Percentiles rank a stretch among this genome's conserved stretches.
Conservation (phyloP, 140 eudicot genomes). For the Stevia rebaudiana region DNA sequence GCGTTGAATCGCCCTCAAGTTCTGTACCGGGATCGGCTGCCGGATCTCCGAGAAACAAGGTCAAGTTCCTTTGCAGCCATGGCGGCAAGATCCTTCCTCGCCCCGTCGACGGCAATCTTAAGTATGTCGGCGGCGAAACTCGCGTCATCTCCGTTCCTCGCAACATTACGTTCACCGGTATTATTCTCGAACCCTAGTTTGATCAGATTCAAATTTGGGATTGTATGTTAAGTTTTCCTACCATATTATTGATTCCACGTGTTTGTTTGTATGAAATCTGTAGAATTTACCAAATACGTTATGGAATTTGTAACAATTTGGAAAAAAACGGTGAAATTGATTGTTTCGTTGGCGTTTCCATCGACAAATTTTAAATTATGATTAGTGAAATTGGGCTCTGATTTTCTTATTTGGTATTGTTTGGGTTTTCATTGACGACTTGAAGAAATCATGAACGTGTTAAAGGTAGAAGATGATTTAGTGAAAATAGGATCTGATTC, state of each 20-base stretch:
- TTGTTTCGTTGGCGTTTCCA: not conserved
- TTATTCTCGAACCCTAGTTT: constrained; percentile 5
- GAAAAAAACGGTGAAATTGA: not conserved
- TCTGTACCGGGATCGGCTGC: constrained; percentile 33
- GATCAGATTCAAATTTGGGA: not conserved
- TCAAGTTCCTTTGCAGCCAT: constrained; percentile 74
- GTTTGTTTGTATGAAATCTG: not conserved
- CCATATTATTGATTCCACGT: not conserved
- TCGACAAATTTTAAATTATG: not conserved
- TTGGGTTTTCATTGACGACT: too few species aligned
- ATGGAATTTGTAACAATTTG: not conserved
- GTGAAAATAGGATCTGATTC: too few species aligned
- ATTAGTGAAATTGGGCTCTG: too few species aligned
- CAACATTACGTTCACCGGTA: constrained; percentile 53
- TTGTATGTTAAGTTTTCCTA: not conserved
- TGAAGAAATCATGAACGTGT: too few species aligned
- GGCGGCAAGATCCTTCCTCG: constrained; percentile 84
- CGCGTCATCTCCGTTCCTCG: constrained; percentile 65
- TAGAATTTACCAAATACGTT: not conserved
- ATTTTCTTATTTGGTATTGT: too few species aligned
- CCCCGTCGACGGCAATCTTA: constrained; percentile 64
- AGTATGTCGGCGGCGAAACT: constrained; percentile 84
- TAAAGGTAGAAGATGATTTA: too few species aligned
- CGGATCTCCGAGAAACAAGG: constrained; percentile 43
- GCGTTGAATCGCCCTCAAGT: constrained; percentile 25